Evolutionary conservation across 2,329 filamentous ascomycete genomes (phyloP).

Genomic region (Sporothrix protearum): DNA sequence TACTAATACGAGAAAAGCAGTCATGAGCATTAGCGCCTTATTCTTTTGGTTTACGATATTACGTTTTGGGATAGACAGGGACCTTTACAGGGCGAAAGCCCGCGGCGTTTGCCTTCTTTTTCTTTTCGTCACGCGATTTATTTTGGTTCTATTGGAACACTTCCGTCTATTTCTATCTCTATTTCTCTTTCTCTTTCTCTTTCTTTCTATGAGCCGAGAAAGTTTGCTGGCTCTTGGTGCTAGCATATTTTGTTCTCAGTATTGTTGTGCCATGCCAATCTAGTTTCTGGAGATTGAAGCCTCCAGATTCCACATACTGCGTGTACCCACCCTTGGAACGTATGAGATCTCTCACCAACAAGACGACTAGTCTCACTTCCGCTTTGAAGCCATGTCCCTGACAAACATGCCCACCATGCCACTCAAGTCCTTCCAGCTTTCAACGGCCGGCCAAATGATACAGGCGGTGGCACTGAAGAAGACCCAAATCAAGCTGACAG

Average conservation of each 20-base stretch:
- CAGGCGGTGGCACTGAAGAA: slow-evolving; percentile 39
- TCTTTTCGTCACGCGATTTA: neutral
- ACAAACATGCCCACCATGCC: slow-evolving; percentile 16
- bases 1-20: neutral
- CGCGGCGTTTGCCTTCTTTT: slow-evolving; percentile 19
- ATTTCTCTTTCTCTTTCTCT: neutral
- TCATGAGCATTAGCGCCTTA: slow-evolving; percentile 11
- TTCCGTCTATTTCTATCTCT: neutral
- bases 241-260: neutral
- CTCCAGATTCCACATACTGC: neutral
- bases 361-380: neutral
- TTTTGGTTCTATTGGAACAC: neutral
- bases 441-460: slow-evolving; percentile 40
- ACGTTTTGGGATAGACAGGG: slow-evolving; percentile 17
- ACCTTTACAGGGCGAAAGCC: slow-evolving; percentile 12
- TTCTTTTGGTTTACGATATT: neutral
- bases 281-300: slow-evolving; percentile 2
- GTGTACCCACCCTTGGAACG: neutral
- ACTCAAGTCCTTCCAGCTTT: slow-evolving; percentile 31
- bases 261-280: neutral
- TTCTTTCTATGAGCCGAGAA: neutral
- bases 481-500: slow-evolving; percentile 42
- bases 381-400: neutral
- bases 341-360: neutral
- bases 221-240: neutral